Evolutionary conservation across 305 asterid species (phyloP), one percentile per base, ranked within the genome.

Genomic region (Solanum hybrid): DNA sequence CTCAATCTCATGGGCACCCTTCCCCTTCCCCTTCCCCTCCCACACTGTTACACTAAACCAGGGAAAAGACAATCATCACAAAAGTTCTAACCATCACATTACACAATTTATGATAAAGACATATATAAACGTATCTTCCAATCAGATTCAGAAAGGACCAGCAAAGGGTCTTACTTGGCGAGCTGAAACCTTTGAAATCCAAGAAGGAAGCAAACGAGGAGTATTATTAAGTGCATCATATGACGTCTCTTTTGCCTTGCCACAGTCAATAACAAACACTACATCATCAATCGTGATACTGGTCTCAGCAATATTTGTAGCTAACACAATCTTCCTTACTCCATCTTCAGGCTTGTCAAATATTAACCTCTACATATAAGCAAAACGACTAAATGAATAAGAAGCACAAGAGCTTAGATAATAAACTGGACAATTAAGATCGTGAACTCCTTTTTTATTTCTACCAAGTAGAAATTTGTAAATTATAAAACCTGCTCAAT

Each of bases 221-320:
- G 99, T 96, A 92, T 97, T 97, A 90, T 97, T 97, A 71, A 97
- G 93, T 24, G 99, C 99, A 92, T 97, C 99, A 90, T 97, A 97
- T n/a, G 99, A 95, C 6, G 99, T 88, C 94, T 97, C 99, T 89
- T 97, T 97, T 89, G 99, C 98, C 93, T 97, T 97, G 88, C 99
- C 99, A 77, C 99, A 96, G 91, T 97, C 99, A 5, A 97, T 91
- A 71, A 97, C 99, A 84, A 93, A 96, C 88, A 96, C 98, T 85
- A 96, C 94, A 78, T 97, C 99, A 85, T 96, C 94, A 56, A 97
- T 96, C 37, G 99, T 97, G 91, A 97, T 97, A 93, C 99, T 97
- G 73, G 98, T 97, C 94, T 97, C 99, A 90, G 99, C 98, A 92
- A 97, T 96, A 91, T 97, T 97, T 88, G 99, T 97, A 92, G 99